Evolutionary conservation across 148 eudicot species (phyloP), one percentile per base, ranked within the genome.

Genomic region (Suaeda aralocaspica): DNA sequence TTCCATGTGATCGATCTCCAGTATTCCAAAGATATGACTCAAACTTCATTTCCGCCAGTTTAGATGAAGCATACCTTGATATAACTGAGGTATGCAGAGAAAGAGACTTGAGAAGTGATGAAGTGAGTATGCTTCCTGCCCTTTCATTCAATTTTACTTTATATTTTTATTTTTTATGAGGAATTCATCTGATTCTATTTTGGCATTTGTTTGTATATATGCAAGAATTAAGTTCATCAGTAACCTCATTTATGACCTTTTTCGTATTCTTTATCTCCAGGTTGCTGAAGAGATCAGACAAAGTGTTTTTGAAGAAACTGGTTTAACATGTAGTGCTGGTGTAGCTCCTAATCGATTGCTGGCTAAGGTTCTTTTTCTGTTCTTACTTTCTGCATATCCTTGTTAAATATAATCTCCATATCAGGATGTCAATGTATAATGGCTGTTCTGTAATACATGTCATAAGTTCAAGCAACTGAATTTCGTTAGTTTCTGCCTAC

Each of bases 261-360:
- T n/a, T n/a, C n/a, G n/a, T n/a, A n/a, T 65, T 44, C 73, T 48
- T 62, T 62, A 28, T 69, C 69, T 63, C 64, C 76, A 93, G 99
- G 83, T 91, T 71, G 97, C 97, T 60, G 89, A 94, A 81, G 99
- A 94, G 78, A 91, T 94, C 52, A 84, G 99, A 79, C 75, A 56
- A 77, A 66, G 79, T 77, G 90, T 91, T 64, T 78, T 78, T 77
- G 84, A 81, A 78, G 93, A 84, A 83, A 94, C 97, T 58, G 97
- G 99, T 36, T 92, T 94, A 42, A 94, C 97, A 52, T 94, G 99
- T 78, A 94, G 99, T 77, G 93, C 96, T 70, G 99, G 99, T 78
- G 88, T 94, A 45, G 99, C 82, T 68, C 93, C 99, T 39, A 94
- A 94, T 72, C 84, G 88, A 45, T 83, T 94, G 80, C 97, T 94